Conservation (phyloP, 768 basidiomycete genomes). For the Pleurotus eryngii region DNA sequence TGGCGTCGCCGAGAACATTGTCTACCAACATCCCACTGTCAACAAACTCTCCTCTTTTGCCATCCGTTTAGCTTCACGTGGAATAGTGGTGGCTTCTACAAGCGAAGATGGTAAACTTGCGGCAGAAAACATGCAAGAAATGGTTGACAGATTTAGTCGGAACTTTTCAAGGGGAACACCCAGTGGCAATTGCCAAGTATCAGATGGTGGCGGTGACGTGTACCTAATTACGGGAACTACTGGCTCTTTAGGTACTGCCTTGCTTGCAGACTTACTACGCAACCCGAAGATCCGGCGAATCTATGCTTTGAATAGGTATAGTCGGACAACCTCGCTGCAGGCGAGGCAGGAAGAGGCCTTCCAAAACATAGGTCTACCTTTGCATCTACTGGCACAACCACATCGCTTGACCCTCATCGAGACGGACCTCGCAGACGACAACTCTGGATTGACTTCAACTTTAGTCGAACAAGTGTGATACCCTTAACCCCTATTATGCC, state of each 20-base stretch:
- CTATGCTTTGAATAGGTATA: background rate
- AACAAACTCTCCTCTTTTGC: background rate
- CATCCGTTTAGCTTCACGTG: background rate
- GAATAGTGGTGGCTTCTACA: background rate
- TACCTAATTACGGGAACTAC: conserved; percentile 9
- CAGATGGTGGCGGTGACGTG: background rate
- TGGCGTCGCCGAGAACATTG: conserved; percentile 13
- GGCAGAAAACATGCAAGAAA: conserved; percentile 13
- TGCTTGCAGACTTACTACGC: conserved; percentile 1
- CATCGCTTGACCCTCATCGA: background rate
- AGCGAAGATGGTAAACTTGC: background rate
- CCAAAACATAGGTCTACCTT: background rate
- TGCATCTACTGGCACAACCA: background rate
- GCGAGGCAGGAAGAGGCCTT: background rate
- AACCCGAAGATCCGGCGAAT: background rate
- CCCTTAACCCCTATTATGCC: background rate
- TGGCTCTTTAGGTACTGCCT: conserved; percentile 6
- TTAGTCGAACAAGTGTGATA: conserved; percentile 15
- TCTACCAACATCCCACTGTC: conserved; percentile 1
- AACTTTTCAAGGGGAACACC: background rate
- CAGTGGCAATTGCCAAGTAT: background rate
- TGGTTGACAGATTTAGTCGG: conserved; percentile 11
- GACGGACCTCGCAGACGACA: background rate
- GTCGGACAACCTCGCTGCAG: background rate
- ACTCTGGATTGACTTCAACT: conserved; percentile 5